These are phyloP conservation scores for Fusarium caatingaense DNA, from an alignment of 2,329 filamentous ascomycete genomes.

Conservation along the genomic window DNA sequence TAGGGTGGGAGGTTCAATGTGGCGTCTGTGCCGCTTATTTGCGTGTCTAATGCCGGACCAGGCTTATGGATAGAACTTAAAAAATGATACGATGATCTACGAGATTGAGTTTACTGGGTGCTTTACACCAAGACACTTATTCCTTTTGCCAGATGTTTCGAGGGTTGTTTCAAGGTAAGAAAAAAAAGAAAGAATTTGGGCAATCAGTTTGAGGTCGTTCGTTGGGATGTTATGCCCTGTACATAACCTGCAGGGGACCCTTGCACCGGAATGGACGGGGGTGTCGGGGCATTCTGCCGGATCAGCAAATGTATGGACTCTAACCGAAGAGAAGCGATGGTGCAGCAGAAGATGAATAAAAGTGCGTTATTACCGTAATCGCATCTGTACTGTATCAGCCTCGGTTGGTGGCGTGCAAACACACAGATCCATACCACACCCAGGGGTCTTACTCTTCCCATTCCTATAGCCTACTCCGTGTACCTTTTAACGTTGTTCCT, in stretches of 20 bases:
- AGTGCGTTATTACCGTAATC: neutral
- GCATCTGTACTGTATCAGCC: neutral
- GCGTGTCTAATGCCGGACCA: neutral
- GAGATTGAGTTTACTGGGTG: neutral
- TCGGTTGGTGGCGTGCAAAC: slow-evolving; percentile 25
- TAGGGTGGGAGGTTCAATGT: neutral
- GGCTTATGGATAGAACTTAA: neutral
- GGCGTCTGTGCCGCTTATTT: neutral
- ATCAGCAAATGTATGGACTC: slow-evolving; percentile 12
- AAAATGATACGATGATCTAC: neutral
- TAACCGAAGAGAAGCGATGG: neutral
- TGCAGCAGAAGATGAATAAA: neutral
- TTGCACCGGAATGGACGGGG: neutral
- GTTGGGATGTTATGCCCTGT: neutral
- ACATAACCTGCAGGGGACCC: neutral
- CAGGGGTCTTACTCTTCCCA: slow-evolving; percentile 9
- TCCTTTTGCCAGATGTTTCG: neutral
- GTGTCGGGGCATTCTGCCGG: slow-evolving; percentile 20
- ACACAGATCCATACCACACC: neutral
- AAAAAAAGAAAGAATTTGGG: neutral
- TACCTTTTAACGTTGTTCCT: slow-evolving; percentile 2
- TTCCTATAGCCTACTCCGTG: neutral
- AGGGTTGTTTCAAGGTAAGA: neutral
- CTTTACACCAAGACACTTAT: fast-evolving
- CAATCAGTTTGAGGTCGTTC: neutral